phyloP scores from a whole-genome alignment of 2,329 filamentous ascomycete species.

The Penicillium brevicompactum region DNA sequence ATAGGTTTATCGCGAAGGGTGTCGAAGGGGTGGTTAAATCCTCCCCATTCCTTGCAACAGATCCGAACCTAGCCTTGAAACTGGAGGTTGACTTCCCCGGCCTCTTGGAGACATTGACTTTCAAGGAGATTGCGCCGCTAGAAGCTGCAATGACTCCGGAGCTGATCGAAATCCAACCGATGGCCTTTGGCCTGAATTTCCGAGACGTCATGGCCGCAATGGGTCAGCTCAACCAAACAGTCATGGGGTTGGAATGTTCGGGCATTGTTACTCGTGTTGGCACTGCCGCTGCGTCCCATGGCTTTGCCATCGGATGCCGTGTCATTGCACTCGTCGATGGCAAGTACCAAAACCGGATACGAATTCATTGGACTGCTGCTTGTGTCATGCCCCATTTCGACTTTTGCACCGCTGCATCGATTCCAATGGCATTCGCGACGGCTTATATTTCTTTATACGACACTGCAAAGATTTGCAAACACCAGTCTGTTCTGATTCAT shows the following conservation, averaged over 20 bases:
- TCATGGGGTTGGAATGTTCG: constrained; percentile 29
- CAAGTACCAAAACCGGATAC: neutral
- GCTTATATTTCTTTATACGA: neutral
- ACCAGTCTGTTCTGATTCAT: neutral
- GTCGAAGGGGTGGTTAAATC: neutral
- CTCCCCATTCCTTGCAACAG: too few species aligned
- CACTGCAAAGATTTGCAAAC: neutral
- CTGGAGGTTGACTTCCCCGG: neutral
- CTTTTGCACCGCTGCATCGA: neutral
- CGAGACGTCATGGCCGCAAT: constrained; percentile 27
- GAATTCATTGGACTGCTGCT: neutral
- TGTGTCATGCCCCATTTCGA: neutral
- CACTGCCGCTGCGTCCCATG: constrained; percentile 4
- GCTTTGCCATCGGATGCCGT: constrained; percentile 15
- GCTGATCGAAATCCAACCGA: constrained; percentile 29
- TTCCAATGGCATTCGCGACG: neutral
- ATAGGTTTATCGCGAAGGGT: neutral
- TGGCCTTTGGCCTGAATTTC: constrained; percentile 34
- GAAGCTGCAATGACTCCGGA: constrained; percentile 1
- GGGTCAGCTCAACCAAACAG: constrained; percentile 21
- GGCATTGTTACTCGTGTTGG: constrained; percentile 26
- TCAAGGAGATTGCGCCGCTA: neutral
- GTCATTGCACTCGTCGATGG: constrained; percentile 15
- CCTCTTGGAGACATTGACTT: neutral
- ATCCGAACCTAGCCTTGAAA: neutral